Evolutionary conservation across 306 rosid species (phyloP).

Genomic region (Ziziphus jujuba): DNA sequence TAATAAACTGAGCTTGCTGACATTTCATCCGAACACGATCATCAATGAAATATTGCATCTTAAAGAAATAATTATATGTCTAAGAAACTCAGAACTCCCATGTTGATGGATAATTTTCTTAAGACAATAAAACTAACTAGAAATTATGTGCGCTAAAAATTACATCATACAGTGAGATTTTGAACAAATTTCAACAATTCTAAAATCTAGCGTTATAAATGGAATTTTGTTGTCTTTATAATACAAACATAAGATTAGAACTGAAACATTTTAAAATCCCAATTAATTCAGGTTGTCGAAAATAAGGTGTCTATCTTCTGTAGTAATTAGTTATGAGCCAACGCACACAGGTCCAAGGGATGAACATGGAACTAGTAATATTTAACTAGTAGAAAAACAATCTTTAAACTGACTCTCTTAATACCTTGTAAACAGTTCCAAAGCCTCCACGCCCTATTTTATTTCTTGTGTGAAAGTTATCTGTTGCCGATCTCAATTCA

Average conservation of each 20-base stretch:
- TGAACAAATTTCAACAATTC: not conserved
- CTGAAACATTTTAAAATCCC: not conserved
- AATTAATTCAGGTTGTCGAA: constrained; percentile 3
- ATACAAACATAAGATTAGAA: not conserved
- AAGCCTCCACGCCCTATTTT: constrained; percentile 93
- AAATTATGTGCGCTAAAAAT: not conserved
- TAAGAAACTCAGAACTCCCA: not conserved
- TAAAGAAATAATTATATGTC: not conserved
- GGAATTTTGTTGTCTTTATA: not conserved
- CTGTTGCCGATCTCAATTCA: constrained; percentile 72
- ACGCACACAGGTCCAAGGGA: not conserved
- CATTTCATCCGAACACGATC: not conserved
- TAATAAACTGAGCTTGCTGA: not conserved
- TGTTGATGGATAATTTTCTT: not conserved
- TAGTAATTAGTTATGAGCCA: constrained; percentile 4
- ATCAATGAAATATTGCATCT: not conserved
- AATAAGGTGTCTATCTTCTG: not conserved
- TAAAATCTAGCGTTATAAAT: not conserved
- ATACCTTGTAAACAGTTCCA: constrained; percentile 91
- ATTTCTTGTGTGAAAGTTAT: constrained; percentile 58
- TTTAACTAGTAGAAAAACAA: no score
- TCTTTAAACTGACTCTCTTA: not conserved
- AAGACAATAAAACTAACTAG: not conserved
- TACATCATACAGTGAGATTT: not conserved
- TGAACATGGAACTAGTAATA: not conserved